These are phyloP conservation scores for Phenoliferia sp. DNA, from an alignment of 1,284 basidiomycete species.

Conservation along the genomic window DNA sequence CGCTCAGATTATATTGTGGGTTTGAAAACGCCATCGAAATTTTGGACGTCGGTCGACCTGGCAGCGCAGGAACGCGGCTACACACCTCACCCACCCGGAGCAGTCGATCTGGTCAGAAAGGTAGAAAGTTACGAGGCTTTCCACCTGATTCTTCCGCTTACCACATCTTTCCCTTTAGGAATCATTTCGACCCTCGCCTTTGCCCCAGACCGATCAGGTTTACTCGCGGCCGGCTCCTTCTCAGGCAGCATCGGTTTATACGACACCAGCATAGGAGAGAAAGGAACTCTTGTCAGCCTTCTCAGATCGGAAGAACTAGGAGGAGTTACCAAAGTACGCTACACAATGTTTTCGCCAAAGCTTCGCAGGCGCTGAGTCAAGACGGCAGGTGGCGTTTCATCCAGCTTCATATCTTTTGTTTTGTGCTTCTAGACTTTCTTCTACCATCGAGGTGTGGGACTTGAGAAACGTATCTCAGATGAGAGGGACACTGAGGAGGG, in stretches of 20 bases:
- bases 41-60: constrained; percentile 69
- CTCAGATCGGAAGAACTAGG: constrained; percentile 45
- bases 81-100: constrained; percentile 70
- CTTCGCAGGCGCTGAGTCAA: neutral
- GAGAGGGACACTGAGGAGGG: constrained; percentile 46
- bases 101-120: constrained; percentile 77
- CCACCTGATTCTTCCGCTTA: neutral
- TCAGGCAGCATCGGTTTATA: constrained; percentile 68
- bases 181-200: constrained; percentile 79
- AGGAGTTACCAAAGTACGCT: constrained; percentile 63
- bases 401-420: constrained; percentile 66
- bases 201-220: constrained; percentile 52
- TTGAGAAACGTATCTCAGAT: constrained; percentile 57
- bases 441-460: constrained; percentile 69
- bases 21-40: constrained; percentile 84
- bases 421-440: constrained; percentile 66
- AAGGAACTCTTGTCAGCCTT: constrained; percentile 13
- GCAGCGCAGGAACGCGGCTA: constrained; percentile 61
- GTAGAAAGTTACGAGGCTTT: constrained; percentile 44
- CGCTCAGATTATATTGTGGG: constrained; percentile 78
- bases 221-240: constrained; percentile 63
- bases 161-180: constrained; percentile 51
- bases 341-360: constrained; percentile 6
- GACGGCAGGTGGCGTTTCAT: constrained; percentile 67
- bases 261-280: constrained; percentile 54